Conservation (phyloP, 768 basidiomycete species). For the Suillus bovinus region DNA sequence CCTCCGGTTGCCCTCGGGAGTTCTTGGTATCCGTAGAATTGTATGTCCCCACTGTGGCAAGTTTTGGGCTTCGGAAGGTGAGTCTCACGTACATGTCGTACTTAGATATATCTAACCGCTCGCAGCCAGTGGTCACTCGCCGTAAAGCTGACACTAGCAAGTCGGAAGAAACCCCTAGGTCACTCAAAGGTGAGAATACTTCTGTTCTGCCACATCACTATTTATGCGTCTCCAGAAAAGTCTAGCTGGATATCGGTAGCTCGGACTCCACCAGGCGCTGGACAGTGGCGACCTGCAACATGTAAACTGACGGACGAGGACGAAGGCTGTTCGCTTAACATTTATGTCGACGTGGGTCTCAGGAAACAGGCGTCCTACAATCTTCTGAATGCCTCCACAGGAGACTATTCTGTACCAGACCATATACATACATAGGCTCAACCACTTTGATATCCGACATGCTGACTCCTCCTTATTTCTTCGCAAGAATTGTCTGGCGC, state of each 20-base stretch:
- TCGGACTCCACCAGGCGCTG: conserved; percentile 48
- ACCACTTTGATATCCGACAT: conserved; percentile 79
- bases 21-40: conserved; percentile 64
- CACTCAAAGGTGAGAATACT: conserved; percentile 54
- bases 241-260: conserved; percentile 68
- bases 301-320: conserved; percentile 73
- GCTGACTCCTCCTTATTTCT: conserved; percentile 77
- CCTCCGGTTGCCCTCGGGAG: conserved; percentile 39
- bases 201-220: conserved; percentile 4
- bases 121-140: conserved; percentile 46
- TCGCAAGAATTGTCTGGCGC: conserved; percentile 71
- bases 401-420: conserved; percentile 75
- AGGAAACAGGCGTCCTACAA: neutral
- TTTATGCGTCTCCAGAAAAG: conserved; percentile 50
- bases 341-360: conserved; percentile 69
- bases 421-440: conserved; percentile 67
- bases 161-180: conserved; percentile 49
- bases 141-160: conserved; percentile 57
- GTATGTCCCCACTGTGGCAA: conserved; percentile 55
- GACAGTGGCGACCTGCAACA: conserved; percentile 72
- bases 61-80: conserved; percentile 59
- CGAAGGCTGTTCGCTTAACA: conserved; percentile 64
- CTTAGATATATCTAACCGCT: conserved; percentile 2
- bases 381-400: conserved; percentile 37
- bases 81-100: conserved; percentile 14